Conservation (phyloP, 768 basidiomycete genomes). For the Leccinum sublutescens region DNA sequence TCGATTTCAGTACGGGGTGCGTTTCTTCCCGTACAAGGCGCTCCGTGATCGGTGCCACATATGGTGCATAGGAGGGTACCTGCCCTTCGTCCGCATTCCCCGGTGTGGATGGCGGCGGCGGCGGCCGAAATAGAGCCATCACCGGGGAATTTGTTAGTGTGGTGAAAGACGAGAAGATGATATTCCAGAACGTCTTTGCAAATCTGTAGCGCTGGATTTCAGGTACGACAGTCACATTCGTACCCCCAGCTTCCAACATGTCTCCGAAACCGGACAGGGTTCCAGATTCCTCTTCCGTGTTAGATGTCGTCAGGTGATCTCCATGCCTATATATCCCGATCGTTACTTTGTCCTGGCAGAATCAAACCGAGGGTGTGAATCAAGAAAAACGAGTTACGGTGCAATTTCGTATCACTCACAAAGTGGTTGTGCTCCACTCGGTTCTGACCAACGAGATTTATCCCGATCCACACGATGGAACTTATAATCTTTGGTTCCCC, state of each 20-base stretch:
- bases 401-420: conserved; percentile 36
- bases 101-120: conserved; percentile 25
- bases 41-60: conserved; percentile 40
- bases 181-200: conserved; percentile 64
- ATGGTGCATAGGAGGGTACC: conserved; percentile 38
- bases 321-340: conserved; percentile 56
- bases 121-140: conserved; percentile 50
- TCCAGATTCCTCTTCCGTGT: conserved; percentile 41
- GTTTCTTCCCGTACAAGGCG: conserved; percentile 41
- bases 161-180: conserved; percentile 50
- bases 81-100: conserved; percentile 14
- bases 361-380: background rate
- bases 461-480: conserved; percentile 52
- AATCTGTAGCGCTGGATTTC: conserved; percentile 66
- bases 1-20: conserved; percentile 46
- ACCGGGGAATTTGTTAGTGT: conserved; percentile 50
- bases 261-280: conserved; percentile 45
- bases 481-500: conserved; percentile 52
- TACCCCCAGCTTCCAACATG: conserved; percentile 49
- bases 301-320: conserved; percentile 38
- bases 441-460: conserved; percentile 47
- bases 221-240: conserved; percentile 43
- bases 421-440: conserved; percentile 51
- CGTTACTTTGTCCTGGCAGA: conserved; percentile 38
- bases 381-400: background rate